phyloP scores from a whole-genome alignment of 2,329 filamentous ascomycete species.

The Hypomyces rosellus region DNA sequence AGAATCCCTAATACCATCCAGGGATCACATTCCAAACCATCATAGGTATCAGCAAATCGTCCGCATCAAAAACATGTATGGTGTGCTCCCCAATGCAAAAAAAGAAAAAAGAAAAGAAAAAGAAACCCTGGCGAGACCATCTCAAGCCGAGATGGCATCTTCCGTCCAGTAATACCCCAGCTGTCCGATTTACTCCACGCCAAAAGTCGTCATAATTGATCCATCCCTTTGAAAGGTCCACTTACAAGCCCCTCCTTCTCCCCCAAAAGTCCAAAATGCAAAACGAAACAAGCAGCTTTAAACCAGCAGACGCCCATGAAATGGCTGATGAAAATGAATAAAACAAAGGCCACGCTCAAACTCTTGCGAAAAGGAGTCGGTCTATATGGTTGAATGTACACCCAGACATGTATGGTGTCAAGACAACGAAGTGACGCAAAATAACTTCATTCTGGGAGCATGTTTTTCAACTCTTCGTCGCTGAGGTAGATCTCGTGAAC shows the following conservation, averaged over 20 bases:
- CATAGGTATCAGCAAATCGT: too few relatives aligned
- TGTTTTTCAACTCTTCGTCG: constrained; percentile 66
- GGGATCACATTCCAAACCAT: too few relatives aligned
- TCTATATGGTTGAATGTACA: constrained; percentile 9
- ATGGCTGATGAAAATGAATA: constrained; percentile 3
- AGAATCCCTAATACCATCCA: too few relatives aligned
- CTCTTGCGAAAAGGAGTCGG: constrained; percentile 2
- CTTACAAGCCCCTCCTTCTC: too few relatives aligned
- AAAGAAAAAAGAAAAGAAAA: too few relatives aligned
- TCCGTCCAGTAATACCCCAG: too few relatives aligned
- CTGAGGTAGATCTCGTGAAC: constrained; percentile 72
- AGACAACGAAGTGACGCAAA: constrained; percentile 4
- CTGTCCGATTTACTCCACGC: too few relatives aligned
- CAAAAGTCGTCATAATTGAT: neutral
- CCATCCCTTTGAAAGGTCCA: constrained; percentile 1
- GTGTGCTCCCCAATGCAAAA: too few relatives aligned
- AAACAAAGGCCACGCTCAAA: constrained; percentile 8
- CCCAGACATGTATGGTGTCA: neutral
- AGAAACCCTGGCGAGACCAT: too few relatives aligned
- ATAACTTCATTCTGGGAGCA: constrained; percentile 55
- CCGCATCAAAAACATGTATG: too few relatives aligned
- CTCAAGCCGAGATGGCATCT: too few relatives aligned
- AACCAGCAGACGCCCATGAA: constrained; percentile 9
- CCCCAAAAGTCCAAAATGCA: neutral
- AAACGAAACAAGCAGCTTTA: neutral